Base-by-base conservation (phyloP, 768 basidiomycete species). In the Lentinula detonsa region DNA sequence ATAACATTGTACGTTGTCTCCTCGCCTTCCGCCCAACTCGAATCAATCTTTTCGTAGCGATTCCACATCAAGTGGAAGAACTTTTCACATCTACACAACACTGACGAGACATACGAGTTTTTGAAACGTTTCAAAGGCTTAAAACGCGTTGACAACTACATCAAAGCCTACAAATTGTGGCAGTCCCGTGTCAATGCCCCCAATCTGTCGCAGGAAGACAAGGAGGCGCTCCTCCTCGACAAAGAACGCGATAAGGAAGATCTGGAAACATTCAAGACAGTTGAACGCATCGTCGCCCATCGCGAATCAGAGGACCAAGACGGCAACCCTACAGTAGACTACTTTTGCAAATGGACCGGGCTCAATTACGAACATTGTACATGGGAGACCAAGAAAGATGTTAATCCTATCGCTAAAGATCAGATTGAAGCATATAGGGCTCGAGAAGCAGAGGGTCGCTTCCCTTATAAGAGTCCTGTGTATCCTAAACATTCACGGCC, bases 11-110 rank as follows among this genome's bases (percentile, higher is more conserved):
- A 72, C 59, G 82, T 72, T 23, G 33, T 63, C 59, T 50, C 62
- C 9, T 23, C 21, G 5, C 65, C 57, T 23, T 21, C 59, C 56
- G 39, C 10, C 16, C 33, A 59, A 62, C 51, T 39, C 56, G 60
- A 49, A 62, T 61, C 13, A 23, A 61, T 49, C 34, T 59, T 28
- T 57, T 62, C 65, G 3, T 69, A 97, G 95, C 94, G 95, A 56
- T 99, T 90, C 79, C 94, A 98, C 72, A 95, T 99, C 80, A 99
- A 99, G 75, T 99, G 97, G 97, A 98, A 98, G 74, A 87, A 86
- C 67, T 98, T 95, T 74, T 97, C 95, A 9, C 96, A 98, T 72
- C 81, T 98, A 15, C 97, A 98, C 78, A 98, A 99, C 70, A 99
- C 97, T n/a, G 96, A 98, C 71, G 97, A 99, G 75, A 88, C 88